Base-by-base conservation (phyloP, 2,329 filamentous ascomycete genomes). In the Fusarium goolgardi region DNA sequence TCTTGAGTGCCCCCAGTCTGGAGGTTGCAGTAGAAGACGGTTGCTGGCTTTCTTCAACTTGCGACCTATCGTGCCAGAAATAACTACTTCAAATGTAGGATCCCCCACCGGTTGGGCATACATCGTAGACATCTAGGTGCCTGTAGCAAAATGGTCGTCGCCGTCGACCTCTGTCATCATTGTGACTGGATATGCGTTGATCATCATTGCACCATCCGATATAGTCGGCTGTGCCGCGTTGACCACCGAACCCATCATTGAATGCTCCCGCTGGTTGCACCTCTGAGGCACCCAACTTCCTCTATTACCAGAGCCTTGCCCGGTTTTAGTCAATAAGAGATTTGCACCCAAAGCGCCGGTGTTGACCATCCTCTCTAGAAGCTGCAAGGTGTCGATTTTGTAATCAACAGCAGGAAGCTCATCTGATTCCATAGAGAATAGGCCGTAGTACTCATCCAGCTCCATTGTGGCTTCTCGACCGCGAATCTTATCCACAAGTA, bases 91-190 rank as follows among this genome's bases (percentile, higher is more conserved):
- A 6, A 6, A 0, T 5, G 11, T 12, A 3, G 16, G 1, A 12
- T 11, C 9, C 7, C 9, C 27, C 0, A 10, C 10, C 3, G 8
- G n/a, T 6, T 23, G 18, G 2, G 23, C 7, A 12, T 34, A n/a
- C 2, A 34, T 1, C 29, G 35, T 49, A 11, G 13, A 5, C 3
- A 49, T 7, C 11, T 25, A 15, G 13, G 20, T 7, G 5, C 21
- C 21, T 6, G 6, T 6, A 3, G 7, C 20, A 23, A 49, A 10
- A 3, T 25, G 10, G 7, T 49, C 43, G 1, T 5, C 1, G 11
- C 2, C 3, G 4, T 49, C 2, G 10, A n/a, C 15, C 10, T 2
- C 45, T 1, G 5, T 5, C 0, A 2, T n/a, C 5, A 34, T 9
- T 0, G 6, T 10, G 15, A 34, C 15, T 1, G 31, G 10, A n/a